Evolutionary conservation across 768 basidiomycete species (phyloP).

Genomic region (Kwoniella mangroviensis): DNA sequence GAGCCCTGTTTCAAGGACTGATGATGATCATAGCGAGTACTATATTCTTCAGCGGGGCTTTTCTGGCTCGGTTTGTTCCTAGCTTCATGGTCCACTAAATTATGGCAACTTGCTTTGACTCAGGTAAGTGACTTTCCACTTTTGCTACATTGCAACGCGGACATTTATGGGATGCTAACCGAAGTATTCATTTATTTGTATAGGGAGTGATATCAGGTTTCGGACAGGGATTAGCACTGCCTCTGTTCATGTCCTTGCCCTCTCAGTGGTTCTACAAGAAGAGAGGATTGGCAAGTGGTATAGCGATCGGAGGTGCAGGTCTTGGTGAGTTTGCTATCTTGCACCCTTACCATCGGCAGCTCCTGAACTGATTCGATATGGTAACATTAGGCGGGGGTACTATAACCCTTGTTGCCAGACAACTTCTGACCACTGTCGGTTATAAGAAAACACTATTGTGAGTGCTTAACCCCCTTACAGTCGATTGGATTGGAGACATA

Average conservation of each 20-base stretch:
- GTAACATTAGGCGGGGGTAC: conserved; percentile 36
- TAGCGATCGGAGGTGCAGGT: conserved; percentile 48
- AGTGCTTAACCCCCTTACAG: conserved; percentile 1
- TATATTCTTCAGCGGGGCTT: conserved; percentile 25
- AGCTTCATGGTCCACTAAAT: conserved; percentile 27
- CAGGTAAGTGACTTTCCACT: conserved; percentile 28
- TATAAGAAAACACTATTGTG: conserved; percentile 47
- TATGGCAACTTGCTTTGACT: conserved; percentile 38
- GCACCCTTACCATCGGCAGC: no score
- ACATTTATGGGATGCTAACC: no score
- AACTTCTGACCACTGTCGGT: conserved; percentile 37
- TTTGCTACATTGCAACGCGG: no score
- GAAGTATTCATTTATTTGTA: no score
- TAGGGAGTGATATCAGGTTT: conserved; percentile 40
- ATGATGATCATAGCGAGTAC: conserved; percentile 21
- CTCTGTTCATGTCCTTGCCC: conserved; percentile 52
- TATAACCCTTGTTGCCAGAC: conserved; percentile 36
- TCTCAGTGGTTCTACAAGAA: conserved; percentile 51
- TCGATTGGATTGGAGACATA: no score
- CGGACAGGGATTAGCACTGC: conserved; percentile 36
- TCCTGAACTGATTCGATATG: background rate
- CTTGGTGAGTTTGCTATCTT: conserved; percentile 24
- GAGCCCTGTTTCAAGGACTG: background rate
- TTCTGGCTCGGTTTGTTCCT: conserved; percentile 35
- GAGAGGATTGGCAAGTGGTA: conserved; percentile 48